A percentile compares a stretch with the other conserved stretches of the same genome.
These are phyloP conservation scores for Endocalyx cinctus DNA, from an alignment of 2,329 filamentous ascomycete species.

Conservation along the genomic window DNA sequence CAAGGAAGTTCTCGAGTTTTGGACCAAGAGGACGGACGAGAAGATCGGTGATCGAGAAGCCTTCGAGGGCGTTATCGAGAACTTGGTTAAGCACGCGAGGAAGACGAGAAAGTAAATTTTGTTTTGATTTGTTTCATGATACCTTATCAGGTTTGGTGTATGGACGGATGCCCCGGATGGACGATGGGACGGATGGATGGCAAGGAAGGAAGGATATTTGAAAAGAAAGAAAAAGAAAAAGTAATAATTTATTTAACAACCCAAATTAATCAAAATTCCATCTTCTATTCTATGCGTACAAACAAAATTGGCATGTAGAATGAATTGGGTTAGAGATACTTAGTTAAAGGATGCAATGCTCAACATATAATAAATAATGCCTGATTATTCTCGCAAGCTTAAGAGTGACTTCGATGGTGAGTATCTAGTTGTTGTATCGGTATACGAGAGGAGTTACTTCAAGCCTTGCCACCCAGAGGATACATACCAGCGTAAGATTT, in stretches of 20 bases:
- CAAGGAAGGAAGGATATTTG: not conserved
- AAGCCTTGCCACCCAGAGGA: too few species aligned
- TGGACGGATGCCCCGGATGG: constrained; percentile 4
- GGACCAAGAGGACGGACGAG: constrained; percentile 80
- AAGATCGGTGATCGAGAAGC: constrained; percentile 87
- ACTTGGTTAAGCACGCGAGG: constrained; percentile 85
- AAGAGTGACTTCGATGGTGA: too few species aligned
- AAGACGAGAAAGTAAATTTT: constrained; percentile 78
- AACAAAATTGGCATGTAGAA: constrained; percentile 1
- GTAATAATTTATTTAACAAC: not conserved
- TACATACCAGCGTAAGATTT: too few species aligned
- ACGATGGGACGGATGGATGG: constrained; percentile 2
- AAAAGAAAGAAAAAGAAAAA: not conserved
- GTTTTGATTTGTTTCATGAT: too few species aligned
- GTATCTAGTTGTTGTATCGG: too few species aligned
- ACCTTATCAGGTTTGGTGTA: not conserved
- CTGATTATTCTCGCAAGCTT: too few species aligned
- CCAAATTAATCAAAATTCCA: not conserved
- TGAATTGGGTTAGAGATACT: too few species aligned
- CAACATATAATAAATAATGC: too few species aligned
- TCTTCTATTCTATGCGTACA: constrained; percentile 3
- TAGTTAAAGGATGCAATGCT: too few species aligned
- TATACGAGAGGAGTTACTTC: too few species aligned
- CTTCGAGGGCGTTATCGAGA: constrained; percentile 95
- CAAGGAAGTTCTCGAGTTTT: constrained; percentile 77